Evolutionary conservation across 2,329 filamentous ascomycete species (phyloP), one percentile per base, ranked within the genome.

Genomic region (Acephala macrosclerotiorum): DNA sequence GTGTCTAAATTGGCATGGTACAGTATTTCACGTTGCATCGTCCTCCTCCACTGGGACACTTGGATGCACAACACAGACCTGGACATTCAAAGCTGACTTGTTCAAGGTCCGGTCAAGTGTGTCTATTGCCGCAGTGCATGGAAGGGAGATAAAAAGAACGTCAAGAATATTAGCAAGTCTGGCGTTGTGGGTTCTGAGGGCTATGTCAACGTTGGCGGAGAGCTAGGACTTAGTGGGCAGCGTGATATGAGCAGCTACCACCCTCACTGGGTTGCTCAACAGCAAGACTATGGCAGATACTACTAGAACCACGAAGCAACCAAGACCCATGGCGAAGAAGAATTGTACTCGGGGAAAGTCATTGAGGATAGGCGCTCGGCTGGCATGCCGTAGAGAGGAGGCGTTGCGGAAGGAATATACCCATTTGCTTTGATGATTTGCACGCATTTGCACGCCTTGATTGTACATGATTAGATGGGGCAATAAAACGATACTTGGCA

Each of bases 121-220:
- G 88, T 88, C 0, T 85, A 87, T 72, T 90, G 88, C 66, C 84
- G 87, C 14, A 85, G 83, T 14, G 72, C 75, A 0, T 90, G 88
- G 88, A 78, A 83, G 69, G 72, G 74, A 2, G 81, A 78, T 0
- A 82, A 83, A 22, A 70, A 72, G 8, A 72, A 79, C 67, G 76
- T 84, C 8, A 79, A 79, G 40, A 80, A 78, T 38, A 80, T 86
- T 26, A 78, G 78, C 57, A 82, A 80, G 67, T 77, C 75, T 0
- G 79, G 82, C 2, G 72, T 73, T 5, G 67, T 78, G 0, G 80
- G 79, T 26, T 72, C 73, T 0, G 86, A 89, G 40, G 88, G 88
- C 0, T 90, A 90, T 70, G 78, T 89, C 56, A 90, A 90, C 73
- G 83, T 90, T 2, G 87, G 85, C 1, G 76, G 81, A 22, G 84